Evolutionary conservation across 371 early-diverging fungal species (phyloP).

Genomic region (Phascolomyces articulosus): DNA sequence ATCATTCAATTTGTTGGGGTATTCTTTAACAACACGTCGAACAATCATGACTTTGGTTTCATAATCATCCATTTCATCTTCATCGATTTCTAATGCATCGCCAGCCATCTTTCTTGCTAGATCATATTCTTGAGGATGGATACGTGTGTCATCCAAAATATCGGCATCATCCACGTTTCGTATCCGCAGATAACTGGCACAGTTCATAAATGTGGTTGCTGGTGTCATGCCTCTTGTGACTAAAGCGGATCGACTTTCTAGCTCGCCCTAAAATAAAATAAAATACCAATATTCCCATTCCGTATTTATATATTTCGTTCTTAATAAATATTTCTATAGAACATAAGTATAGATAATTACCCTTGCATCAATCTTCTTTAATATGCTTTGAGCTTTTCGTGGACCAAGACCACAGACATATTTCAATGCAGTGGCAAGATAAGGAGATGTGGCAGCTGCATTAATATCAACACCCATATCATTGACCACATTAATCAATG

Average conservation of each 20-base stretch:
- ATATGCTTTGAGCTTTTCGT: constrained; percentile 82
- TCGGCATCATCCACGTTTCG: constrained; percentile 56
- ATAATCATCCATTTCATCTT: constrained; percentile 76
- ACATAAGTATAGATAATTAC: constrained; percentile 7
- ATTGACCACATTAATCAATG: constrained; percentile 88
- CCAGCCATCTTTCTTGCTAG: constrained; percentile 97
- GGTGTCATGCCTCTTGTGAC: constrained; percentile 69
- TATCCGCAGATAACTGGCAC: constrained; percentile 90
- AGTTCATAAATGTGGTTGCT: constrained; percentile 89
- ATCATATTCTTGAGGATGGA: constrained; percentile 95
- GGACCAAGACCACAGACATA: constrained; percentile 96
- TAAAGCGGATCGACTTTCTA: constrained; percentile 74
- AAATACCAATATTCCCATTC: too few species aligned
- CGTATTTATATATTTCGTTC: neutral
- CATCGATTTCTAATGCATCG: constrained; percentile 95
- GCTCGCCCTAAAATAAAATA: constrained; percentile 32
- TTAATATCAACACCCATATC: constrained; percentile 91
- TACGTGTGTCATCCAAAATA: constrained; percentile 94
- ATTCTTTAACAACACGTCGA: constrained; percentile 79
- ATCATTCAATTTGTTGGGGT: constrained; percentile 81
- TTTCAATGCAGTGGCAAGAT: constrained; percentile 74
- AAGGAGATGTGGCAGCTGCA: constrained; percentile 67
- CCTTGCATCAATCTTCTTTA: constrained; percentile 57
- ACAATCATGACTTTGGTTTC: constrained; percentile 62
- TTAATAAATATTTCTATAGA: too few species aligned